Evolutionary conservation across 495 filamentous ascomycete species (phyloP), one percentile per base, ranked within the genome.

Genomic region (Penicillium steckii): DNA sequence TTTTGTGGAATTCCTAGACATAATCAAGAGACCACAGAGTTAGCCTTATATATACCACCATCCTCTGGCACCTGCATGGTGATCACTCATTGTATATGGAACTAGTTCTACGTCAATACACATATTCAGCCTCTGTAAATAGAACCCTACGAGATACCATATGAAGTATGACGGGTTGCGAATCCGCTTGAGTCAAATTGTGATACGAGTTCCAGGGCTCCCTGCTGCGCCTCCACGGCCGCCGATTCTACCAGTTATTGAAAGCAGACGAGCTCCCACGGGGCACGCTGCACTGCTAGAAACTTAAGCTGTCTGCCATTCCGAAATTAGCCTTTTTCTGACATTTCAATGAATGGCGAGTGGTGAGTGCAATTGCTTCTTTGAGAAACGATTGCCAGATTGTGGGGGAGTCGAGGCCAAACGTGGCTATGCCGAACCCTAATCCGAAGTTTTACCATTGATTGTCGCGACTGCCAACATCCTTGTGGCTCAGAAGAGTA

Each of bases 191-290:
- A 0, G 13, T 23, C 17, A 41, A 4, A 17, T 19, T 10, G 15
- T 18, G n/a, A 37, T 37, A 37, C 33, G 33, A 9, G 38, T 12
- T 17, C n/a, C 35, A 19, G n/a, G 35, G 17, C 18, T 48, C 15
- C 22, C 8, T 35, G 48, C 54, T 56, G 30, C 54, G 54, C 54
- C 54, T 46, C 43, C 35, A 55, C 41, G 19, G 9, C 8, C 25
- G 40, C 43, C 27, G 38, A 41, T 17, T 9, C 17, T 19, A n/a
- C 19, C 13, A 41, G 38, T 3, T 9, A 21, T 5, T 41, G 8
- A 41, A 41, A 22, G 9, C 4, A 1, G 38, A 41, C 38, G 38
- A 41, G 21, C 38, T 41, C 17, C 38, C 21, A 19, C 18, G 18
- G 38, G 38, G 18, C 38, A 41, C 38, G 38, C 38, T 7, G 38